Conservation (phyloP, 2,329 filamentous ascomycete species). For the Fusarium sp. region DNA sequence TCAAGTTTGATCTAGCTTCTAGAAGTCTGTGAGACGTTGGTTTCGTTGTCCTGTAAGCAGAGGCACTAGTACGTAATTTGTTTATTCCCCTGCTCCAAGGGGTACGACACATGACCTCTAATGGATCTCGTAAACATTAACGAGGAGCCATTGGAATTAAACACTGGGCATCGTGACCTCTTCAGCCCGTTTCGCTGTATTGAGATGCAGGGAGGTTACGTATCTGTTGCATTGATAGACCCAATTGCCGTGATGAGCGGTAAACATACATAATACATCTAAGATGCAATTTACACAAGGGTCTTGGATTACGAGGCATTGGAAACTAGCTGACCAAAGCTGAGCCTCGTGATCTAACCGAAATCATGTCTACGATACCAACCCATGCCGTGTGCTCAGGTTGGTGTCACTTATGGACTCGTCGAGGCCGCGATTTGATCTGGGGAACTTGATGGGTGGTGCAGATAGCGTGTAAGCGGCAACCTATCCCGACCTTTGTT, state of each 20-base stretch:
- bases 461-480: constrained; percentile 12
- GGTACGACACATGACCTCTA: constrained; percentile 43
- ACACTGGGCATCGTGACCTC: constrained; percentile 47
- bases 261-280: constrained; percentile 25
- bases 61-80: constrained; percentile 47
- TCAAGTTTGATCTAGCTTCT: constrained; percentile 21
- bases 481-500: not conserved
- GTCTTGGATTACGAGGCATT: constrained; percentile 31
- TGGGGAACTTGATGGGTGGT: constrained; percentile 9
- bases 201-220: constrained; percentile 22
- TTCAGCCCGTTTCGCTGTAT: constrained; percentile 30
- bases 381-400: constrained; percentile 10
- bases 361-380: constrained; percentile 22
- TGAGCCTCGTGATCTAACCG: constrained; percentile 30
- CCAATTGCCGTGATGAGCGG: constrained; percentile 24
- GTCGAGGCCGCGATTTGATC: constrained; percentile 21
- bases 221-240: constrained; percentile 17
- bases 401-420: constrained; percentile 24
- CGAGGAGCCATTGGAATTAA: constrained; percentile 45
- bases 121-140: constrained; percentile 42
- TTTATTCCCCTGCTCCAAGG: constrained; percentile 34
- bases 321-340: constrained; percentile 6
- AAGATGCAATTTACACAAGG: constrained; percentile 20
- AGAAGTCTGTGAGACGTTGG: constrained; percentile 20
- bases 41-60: constrained; percentile 21